A percentile compares a stretch with the other conserved stretches of the same genome.
Evolutionary conservation across 1,284 basidiomycete species (phyloP).

Genomic region (Puccinia polysora): DNA sequence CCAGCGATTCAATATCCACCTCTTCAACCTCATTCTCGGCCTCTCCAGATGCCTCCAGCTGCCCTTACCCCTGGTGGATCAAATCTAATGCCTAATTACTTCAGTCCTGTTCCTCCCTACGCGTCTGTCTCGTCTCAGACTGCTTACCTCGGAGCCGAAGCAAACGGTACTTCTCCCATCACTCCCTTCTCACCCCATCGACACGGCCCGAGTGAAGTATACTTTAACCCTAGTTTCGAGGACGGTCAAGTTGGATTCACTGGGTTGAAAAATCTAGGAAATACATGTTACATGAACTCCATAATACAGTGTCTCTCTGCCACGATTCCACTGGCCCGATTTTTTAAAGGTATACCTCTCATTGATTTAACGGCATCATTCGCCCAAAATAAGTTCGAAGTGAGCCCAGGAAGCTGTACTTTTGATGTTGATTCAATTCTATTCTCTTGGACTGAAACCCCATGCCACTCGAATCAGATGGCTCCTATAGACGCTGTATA

Average conservation of each 20-base stretch:
- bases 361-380: conserved; percentile 42
- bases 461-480: conserved; percentile 61
- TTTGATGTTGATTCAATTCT: not conserved
- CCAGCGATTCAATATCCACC: conserved; percentile 39
- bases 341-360: conserved; percentile 68
- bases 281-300: conserved; percentile 99
- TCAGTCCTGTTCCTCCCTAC: conserved; percentile 46
- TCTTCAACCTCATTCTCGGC: conserved; percentile 15
- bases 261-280: conserved; percentile 91
- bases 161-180: conserved; percentile 12
- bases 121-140: conserved; percentile 43
- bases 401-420: not conserved
- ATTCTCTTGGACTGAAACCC: not conserved
- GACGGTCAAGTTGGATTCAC: conserved; percentile 63
- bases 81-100: conserved; percentile 49
- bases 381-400: no score
- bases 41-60: conserved; percentile 39
- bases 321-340: conserved; percentile 80
- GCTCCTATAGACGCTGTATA: conserved; percentile 77
- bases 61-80: conserved; percentile 51
- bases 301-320: conserved; percentile 92
- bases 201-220: conserved; percentile 33
- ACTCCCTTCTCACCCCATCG: conserved; percentile 28
- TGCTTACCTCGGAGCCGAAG: not conserved
- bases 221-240: conserved; percentile 41